These are phyloP conservation scores for Euphorbia lathyris DNA, from an alignment of 345 rosid species.

Conservation along the genomic window DNA sequence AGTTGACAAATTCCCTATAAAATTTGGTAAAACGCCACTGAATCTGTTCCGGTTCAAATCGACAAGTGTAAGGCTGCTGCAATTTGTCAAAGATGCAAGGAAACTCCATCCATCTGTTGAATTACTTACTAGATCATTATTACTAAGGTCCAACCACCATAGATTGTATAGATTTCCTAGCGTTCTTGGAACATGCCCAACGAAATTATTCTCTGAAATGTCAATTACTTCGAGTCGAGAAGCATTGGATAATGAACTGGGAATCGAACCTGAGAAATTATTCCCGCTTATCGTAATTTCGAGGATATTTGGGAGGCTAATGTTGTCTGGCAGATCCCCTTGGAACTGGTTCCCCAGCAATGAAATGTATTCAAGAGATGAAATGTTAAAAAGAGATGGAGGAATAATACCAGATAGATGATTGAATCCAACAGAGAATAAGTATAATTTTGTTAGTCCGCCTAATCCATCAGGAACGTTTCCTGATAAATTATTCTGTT, in stretches of 20 bases:
- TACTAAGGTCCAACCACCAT: slow-evolving; percentile 1
- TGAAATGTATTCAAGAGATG: slow-evolving; percentile 1
- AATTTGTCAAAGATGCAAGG: slow-evolving; percentile 21
- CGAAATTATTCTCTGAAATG: not conserved
- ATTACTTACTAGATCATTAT: slow-evolving; percentile 8
- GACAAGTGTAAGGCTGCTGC: slow-evolving; percentile 2
- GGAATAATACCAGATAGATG: slow-evolving; percentile 13
- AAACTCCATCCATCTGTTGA: slow-evolving; percentile 10
- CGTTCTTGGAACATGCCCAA: not conserved
- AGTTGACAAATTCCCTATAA: slow-evolving; percentile 19
- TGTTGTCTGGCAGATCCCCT: not conserved
- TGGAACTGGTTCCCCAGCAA: slow-evolving; percentile 1
- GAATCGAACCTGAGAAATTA: slow-evolving; percentile 1
- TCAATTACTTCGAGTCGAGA: not conserved
- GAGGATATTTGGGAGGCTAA: slow-evolving; percentile 6
- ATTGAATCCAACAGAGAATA: not conserved
- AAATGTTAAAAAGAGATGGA: not conserved
- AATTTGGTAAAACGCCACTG: slow-evolving; percentile 14
- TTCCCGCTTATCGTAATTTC: slow-evolving; percentile 8
- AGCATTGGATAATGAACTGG: not conserved
- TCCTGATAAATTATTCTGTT: not conserved
- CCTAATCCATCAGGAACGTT: not conserved
- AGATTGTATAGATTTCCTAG: slow-evolving; percentile 7
- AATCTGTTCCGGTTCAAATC: not conserved
- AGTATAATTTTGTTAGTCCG: not conserved